These are phyloP conservation scores for Colletotrichum falcatum DNA, from an alignment of 2,329 filamentous ascomycete species.

Conservation along the genomic window DNA sequence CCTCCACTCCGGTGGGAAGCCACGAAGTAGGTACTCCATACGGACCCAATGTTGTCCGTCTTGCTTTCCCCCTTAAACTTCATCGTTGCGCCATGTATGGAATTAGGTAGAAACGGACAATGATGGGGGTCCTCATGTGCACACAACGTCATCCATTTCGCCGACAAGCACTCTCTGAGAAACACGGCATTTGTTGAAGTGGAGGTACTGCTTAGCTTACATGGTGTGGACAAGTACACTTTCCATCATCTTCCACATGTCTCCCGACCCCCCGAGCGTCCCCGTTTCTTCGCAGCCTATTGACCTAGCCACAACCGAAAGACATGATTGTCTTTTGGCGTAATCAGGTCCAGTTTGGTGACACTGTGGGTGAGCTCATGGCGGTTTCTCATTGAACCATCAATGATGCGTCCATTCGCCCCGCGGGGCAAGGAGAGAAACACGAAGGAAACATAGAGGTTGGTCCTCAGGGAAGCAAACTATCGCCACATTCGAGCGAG, in stretches of 20 bases:
- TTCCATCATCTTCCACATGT: conserved; percentile 27
- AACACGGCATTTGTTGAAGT: conserved; percentile 6
- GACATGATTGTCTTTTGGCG: conserved; percentile 20
- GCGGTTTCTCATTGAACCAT: background rate
- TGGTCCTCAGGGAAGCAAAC: background rate
- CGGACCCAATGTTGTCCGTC: conserved; percentile 12
- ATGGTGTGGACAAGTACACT: conserved; percentile 19
- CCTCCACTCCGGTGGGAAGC: conserved; percentile 14
- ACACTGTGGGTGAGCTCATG: background rate
- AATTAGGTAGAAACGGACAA: conserved; percentile 7
- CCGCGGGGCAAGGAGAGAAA: background rate
- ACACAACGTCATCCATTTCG: background rate
- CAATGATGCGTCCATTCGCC: background rate
- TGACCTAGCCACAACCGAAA: conserved; percentile 4
- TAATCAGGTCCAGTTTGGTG: background rate
- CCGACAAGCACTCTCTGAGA: conserved; percentile 11
- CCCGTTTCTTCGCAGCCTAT: background rate
- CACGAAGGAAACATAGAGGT: background rate
- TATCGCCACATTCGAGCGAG: background rate
- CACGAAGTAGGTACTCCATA: conserved; percentile 15
- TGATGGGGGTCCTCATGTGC: background rate
- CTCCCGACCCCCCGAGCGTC: background rate
- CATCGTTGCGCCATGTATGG: conserved; percentile 7
- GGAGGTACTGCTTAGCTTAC: conserved; percentile 10
- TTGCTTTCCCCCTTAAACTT: background rate